Conservation (phyloP, 2,329 filamentous ascomycete species). For the Rutstroemia sp. region DNA sequence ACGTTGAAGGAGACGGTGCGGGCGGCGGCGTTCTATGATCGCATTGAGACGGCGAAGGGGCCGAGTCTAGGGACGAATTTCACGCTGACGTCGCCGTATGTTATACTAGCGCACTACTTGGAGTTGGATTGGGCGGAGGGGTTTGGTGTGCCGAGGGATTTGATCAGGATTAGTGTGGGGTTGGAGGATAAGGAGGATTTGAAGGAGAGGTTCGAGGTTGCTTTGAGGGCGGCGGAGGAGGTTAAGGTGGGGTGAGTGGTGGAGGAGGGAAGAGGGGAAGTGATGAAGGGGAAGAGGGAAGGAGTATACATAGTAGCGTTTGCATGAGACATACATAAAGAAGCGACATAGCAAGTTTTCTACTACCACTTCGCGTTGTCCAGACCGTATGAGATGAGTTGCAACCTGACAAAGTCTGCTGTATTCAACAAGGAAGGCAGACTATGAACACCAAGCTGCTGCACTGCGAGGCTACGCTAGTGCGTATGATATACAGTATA, state of each 20-base stretch:
- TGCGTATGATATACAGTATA: no score
- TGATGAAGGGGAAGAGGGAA: no score
- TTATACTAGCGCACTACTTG: conserved; percentile 81
- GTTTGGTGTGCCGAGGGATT: conserved; percentile 71
- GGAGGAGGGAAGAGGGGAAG: no score
- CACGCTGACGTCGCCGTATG: conserved; percentile 85
- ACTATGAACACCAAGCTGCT: no score
- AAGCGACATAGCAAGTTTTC: no score
- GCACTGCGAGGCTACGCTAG: no score
- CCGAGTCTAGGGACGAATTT: conserved; percentile 97
- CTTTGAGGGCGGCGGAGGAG: conserved; percentile 53
- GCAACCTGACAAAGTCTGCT: no score
- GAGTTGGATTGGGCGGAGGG: conserved; percentile 86
- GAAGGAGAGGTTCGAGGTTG: conserved; percentile 54
- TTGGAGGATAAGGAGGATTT: conserved; percentile 70
- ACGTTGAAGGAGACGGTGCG: conserved; percentile 66
- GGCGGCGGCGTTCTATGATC: conserved; percentile 78
- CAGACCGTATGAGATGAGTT: no score
- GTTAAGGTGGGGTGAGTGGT: neutral
- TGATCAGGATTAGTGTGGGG: conserved; percentile 84
- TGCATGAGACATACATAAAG: no score
- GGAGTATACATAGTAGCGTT: no score
- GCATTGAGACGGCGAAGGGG: conserved; percentile 81
- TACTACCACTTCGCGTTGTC: no score
- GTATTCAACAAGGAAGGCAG: no score